Base-by-base conservation (phyloP, 2,329 filamentous ascomycete genomes). In the Fulvia fulva region DNA sequence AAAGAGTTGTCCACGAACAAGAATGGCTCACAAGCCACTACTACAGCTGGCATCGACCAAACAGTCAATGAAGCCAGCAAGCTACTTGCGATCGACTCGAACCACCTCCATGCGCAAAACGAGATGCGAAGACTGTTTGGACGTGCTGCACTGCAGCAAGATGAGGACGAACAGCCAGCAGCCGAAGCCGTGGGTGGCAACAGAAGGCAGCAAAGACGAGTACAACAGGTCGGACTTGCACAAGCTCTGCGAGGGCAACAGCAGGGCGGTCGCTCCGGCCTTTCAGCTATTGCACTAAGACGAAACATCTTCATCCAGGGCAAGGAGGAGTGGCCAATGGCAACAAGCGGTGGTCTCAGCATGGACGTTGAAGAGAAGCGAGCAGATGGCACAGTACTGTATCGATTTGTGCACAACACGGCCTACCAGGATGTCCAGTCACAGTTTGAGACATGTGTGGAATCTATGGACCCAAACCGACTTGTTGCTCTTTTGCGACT, bases 41-140 rank as follows among this genome's bases (percentile, higher is more conserved):
- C 64, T 4, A 50, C 68, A 16, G 63, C 62, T 23, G 68, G 68
- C 5, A 53, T 69, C 3, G 68, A 74, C 57, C 71, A 74, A 54
- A 75, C 76, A 52, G 71, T 76, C 49, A 74, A 81, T 51, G 79
- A 78, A 78, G 61, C 83, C 71, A 74, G 76, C 59, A 71, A 79
- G 21, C 73, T 88, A 12, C 76, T 90, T 0, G 76, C 80, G 2
- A 77, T 90, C 53, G 86, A 88, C 65, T 83, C 87, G 0, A 83
- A 89, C 64, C 85, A 91, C 66, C 82, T 99, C 11, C 92, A 93
- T 70, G 90, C 90, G 7, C 81, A 87, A 34, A 96, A 96, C 68
- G 94, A 99, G 77, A 97, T 99, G 91, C 87, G 85, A 57, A 83
- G 81, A 63, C 76, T 90, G 0, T 90, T 90, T 71, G 87, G 87